Conservation (phyloP, 352 stramenopile genomes). For the Phytophthora lateralis region DNA sequence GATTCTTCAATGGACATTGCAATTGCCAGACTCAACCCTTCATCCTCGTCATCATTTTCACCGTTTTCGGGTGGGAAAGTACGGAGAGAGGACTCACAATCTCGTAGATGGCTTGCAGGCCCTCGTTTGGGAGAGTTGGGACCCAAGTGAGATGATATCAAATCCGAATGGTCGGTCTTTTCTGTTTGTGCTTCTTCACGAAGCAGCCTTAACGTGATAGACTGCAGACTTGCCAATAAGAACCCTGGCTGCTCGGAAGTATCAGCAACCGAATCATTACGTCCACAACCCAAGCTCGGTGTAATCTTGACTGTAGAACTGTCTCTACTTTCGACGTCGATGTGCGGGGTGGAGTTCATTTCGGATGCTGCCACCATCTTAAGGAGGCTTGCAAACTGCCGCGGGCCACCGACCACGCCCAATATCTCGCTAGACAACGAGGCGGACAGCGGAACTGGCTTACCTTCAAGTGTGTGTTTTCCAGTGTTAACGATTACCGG, state of each 20-base stretch:
- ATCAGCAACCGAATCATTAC: slow-evolving; percentile 5
- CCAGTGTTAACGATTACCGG: neutral
- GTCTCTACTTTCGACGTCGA: slow-evolving; percentile 14
- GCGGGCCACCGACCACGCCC: slow-evolving; percentile 60
- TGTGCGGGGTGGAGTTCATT: slow-evolving; percentile 52
- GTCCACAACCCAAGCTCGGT: neutral
- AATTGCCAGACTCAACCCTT: slow-evolving; percentile 48
- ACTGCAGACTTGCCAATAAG: slow-evolving; percentile 57
- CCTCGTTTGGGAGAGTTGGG: slow-evolving; percentile 4
- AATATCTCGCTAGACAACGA: slow-evolving; percentile 49
- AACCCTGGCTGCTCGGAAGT: slow-evolving; percentile 39
- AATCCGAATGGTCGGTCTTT: slow-evolving; percentile 31
- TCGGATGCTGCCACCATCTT: slow-evolving; percentile 85
- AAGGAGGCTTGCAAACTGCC: slow-evolving; percentile 80
- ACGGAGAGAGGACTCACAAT: slow-evolving; percentile 1
- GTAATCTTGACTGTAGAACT: neutral
- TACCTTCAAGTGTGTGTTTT: slow-evolving; percentile 20
- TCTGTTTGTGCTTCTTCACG: slow-evolving; percentile 55
- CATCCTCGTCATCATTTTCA: slow-evolving; percentile 28
- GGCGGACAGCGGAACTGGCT: slow-evolving; percentile 7
- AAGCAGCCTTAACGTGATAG: slow-evolving; percentile 60
- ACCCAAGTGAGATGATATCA: neutral
- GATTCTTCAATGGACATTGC: slow-evolving; percentile 50
- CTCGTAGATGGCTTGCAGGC: neutral
- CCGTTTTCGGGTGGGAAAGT: slow-evolving; percentile 9